Evolutionary conservation across 768 basidiomycete species (phyloP), one percentile per base, ranked within the genome.

Genomic region (Boletus vinaceobasis): DNA sequence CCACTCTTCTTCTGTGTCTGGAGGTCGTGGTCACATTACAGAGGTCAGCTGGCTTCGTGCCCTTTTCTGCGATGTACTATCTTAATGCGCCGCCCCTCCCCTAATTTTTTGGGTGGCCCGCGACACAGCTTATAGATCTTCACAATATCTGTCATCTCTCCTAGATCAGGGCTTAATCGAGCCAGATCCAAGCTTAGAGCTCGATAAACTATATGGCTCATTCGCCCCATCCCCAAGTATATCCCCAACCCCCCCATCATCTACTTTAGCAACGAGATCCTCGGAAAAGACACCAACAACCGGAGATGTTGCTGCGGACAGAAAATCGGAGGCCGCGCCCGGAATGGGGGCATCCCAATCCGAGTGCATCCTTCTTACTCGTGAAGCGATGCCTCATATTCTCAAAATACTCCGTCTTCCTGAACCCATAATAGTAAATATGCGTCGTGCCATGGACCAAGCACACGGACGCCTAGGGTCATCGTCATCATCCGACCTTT

Each of bases 1-100:
- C 90, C 90, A 0, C 86, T 93, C 67, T 90, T 93, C 74, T 93
- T 88, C 71, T 90, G 88, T 61, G 80, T 77, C 10, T 93, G 90
- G 90, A 78, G 90, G 42, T 84, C 88, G 40, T 93, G 89, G 89
- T 86, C 85, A 38, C 90, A 93, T 69, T 92, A 86, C 66, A 81
- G 77, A 79, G 88, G 89, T 88, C 53, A 57, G 69, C 32, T 38
- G 7, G 13, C 3, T 49, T 42, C 37, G 21, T 43, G 1, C 9
- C 15, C 10, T 27, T 53, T 40, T 29, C 8, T 43, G 27, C 4
- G 17, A 27, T 39, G 31, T 19, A 27, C 32, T 17, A 50, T 53
- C 35, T 50, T 52, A 23, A 49, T 14, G 21, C 17, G 15, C 43
- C 36, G n/a, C 15, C 37, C 50, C 17, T 54, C 23, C 45, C 42